Evolutionary conservation across 257 asterid species (phyloP).

Genomic region (Fraxinus cuspidata): DNA sequence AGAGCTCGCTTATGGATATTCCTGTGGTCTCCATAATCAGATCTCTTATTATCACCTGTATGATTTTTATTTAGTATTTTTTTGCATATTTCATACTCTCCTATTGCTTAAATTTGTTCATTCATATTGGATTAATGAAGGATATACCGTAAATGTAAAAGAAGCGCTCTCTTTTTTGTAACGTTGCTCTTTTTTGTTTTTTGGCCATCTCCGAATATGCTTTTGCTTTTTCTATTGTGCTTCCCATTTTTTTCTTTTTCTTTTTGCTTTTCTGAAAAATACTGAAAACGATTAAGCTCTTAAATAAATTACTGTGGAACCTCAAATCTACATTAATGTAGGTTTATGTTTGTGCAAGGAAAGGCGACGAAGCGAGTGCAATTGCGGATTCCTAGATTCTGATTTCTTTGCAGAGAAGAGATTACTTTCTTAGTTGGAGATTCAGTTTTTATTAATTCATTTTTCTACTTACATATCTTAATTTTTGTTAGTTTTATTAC

Average conservation of each 20-base stretch:
- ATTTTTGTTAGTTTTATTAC: background rate
- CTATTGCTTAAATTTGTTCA: background rate
- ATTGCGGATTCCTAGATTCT: background rate
- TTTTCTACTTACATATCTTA: background rate
- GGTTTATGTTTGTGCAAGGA: background rate
- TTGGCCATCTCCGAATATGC: slow-evolving; percentile 13
- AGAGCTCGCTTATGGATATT: slow-evolving; percentile 88
- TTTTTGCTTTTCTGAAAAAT: background rate
- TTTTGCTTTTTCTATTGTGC: slow-evolving; percentile 13
- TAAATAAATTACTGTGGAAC: background rate
- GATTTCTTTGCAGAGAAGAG: background rate
- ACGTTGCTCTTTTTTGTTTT: background rate
- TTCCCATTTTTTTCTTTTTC: background rate
- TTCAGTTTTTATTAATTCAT: background rate
- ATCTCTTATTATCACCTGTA: slow-evolving; percentile 83
- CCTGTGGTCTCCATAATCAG: slow-evolving; percentile 81
- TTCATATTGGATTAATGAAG: slow-evolving; percentile 8
- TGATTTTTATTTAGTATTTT: background rate
- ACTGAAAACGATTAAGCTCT: background rate
- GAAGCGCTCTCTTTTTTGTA: background rate
- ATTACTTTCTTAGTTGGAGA: background rate
- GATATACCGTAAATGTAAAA: background rate
- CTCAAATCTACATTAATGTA: background rate
- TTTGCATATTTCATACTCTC: background rate
- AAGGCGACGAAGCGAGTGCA: background rate